Base-by-base conservation (phyloP, 371 early-diverging fungal genomes). In the Haplosporangium sp. region DNA sequence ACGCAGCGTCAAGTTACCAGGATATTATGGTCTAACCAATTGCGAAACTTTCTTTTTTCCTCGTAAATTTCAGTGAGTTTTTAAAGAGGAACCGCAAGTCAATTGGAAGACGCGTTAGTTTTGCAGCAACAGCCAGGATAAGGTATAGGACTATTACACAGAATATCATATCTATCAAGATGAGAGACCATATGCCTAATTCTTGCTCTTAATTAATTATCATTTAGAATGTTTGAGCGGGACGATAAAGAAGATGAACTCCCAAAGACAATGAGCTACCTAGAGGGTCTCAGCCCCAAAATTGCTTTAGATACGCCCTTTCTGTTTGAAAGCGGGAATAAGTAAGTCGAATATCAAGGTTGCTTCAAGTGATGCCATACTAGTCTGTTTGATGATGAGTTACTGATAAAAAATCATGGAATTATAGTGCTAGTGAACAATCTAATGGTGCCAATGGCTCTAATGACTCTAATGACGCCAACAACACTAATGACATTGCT, bases 81-180 rank as follows among this genome's bases (percentile, higher is more conserved):
- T n/a, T 47, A 39, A 83, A 65, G 47, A 77, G 84, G 37, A 67
- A 39, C 5, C 72, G 84, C 20, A 82, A 78, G 47, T 84, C 84
- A 2, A 71, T 84, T 17, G 72, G 73, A 50, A 62, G 84, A 48
- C 84, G 84, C 44, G 84, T 84, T 34, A 83, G 83, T 63, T 84
- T 84, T 65, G 84, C 84, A 44, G 76, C 84, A 11, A 84, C 84
- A 5, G 84, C 84, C 3, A 76, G 79, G 61, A 81, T 84, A 53
- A 74, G 84, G 82, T 83, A 74, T 7, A 50, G 15, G 15, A n/a
- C 50, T 50, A 7, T n/a, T n/a, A 10, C 50, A n/a, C 7, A 50
- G 3, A 7, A n/a, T 0, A 15, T 4, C 4, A 1, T 50, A 1
- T 50, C n/a, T n/a, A 15, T n/a, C 50, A 6, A 50, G 17, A 15